Conservation (phyloP, 495 filamentous ascomycete genomes). For the Xylaria acuta region DNA sequence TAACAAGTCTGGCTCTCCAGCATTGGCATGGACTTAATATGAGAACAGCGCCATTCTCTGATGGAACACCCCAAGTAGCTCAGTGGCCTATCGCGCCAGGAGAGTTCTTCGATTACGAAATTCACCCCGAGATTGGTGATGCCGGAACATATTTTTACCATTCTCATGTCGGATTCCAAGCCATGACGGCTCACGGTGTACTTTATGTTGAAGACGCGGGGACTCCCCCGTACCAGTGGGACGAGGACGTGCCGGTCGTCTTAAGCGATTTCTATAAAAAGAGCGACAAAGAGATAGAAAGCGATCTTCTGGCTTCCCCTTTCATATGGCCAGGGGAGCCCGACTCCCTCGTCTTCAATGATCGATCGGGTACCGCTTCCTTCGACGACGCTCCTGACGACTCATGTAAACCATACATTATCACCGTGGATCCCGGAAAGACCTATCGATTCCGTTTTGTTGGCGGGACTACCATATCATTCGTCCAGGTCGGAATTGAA, state of each 20-base stretch:
- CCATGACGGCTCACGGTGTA: slow-evolving; percentile 57
- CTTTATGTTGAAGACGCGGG: slow-evolving; percentile 60
- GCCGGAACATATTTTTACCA: slow-evolving; percentile 68
- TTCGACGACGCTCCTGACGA: slow-evolving; percentile 47
- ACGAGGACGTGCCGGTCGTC: slow-evolving; percentile 61
- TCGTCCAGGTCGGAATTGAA: slow-evolving; percentile 57
- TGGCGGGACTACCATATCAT: slow-evolving; percentile 58
- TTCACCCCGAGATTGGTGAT: slow-evolving; percentile 53
- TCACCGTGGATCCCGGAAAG: slow-evolving; percentile 62
- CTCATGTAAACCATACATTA: slow-evolving; percentile 53
- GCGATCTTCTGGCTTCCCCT: slow-evolving; percentile 44
- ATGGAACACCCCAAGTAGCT: slow-evolving; percentile 58
- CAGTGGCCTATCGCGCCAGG: slow-evolving; percentile 66
- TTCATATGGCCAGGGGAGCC: slow-evolving; percentile 57
- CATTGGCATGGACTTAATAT: slow-evolving; percentile 68
- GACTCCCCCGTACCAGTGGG: slow-evolving; percentile 55
- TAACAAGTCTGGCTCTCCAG: slow-evolving; percentile 37
- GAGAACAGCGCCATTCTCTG: slow-evolving; percentile 61
- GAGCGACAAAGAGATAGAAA: slow-evolving; percentile 50
- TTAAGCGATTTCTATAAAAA: slow-evolving; percentile 59
- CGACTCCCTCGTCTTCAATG: slow-evolving; percentile 58
- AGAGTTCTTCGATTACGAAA: slow-evolving; percentile 69
- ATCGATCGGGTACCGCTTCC: slow-evolving; percentile 34
- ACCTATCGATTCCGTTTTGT: slow-evolving; percentile 65
- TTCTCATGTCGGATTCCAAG: slow-evolving; percentile 64